These are phyloP conservation scores for Adenanthera pavonina DNA, from an alignment of 306 rosid species.

Conservation along the genomic window DNA sequence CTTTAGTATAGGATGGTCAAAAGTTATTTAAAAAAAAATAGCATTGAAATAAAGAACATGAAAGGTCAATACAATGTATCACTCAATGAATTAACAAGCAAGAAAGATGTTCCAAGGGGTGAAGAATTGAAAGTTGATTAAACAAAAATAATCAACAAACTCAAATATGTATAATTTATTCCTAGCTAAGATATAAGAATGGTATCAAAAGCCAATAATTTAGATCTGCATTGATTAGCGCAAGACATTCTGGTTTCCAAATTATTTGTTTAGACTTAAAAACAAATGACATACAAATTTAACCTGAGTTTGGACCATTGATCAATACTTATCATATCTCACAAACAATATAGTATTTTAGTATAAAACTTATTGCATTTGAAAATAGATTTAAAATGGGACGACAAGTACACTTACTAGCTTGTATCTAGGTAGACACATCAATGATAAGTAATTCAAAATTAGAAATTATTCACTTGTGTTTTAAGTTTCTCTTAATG, in stretches of 20 bases:
- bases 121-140: not conserved
- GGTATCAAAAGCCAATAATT: not conserved
- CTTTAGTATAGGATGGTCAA: too few relatives aligned
- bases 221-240: not conserved
- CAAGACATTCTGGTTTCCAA: not conserved
- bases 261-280: not conserved
- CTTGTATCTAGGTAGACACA: not conserved
- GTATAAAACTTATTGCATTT: not conserved
- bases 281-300: not conserved
- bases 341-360: too few relatives aligned
- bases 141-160: not conserved
- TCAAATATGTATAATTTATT: not conserved
- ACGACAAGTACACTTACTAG: not conserved
- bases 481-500: not conserved
- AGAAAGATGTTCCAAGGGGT: too few relatives aligned
- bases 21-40: too few relatives aligned
- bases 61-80: too few relatives aligned
- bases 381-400: not conserved
- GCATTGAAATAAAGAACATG: too few relatives aligned
- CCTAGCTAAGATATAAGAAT: not conserved
- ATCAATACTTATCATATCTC: too few relatives aligned
- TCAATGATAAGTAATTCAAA: conserved; percentile 1
- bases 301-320: too few relatives aligned
- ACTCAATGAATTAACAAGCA: too few relatives aligned
- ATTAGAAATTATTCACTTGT: not conserved